Evolutionary conservation across 495 filamentous ascomycete species (phyloP), one percentile per base, ranked within the genome.

Genomic region (Hypoxylon cercidicola): DNA sequence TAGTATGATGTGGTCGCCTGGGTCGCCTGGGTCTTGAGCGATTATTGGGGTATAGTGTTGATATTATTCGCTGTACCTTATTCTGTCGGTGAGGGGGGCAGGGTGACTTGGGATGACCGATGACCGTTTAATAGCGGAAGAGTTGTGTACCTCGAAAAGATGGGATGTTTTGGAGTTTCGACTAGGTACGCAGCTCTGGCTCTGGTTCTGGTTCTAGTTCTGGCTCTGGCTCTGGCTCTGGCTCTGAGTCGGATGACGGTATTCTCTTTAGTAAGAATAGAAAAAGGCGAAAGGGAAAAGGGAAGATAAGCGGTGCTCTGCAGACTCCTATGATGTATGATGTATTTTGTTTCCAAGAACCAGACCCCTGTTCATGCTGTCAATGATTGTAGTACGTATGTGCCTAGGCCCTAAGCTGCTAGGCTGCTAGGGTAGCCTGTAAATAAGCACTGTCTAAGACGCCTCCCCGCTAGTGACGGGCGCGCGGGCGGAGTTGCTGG

Each of bases 321-420:
- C 55, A 66, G 63, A 50, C 52, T 47, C 52, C 53, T 67, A 67
- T 67, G 64, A 67, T 67, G 64, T 62, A 62, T 62, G n/a, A n/a
- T n/a, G 56, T 3, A 9, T 21, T 63, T 19, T 28, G 20, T 13
- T 56, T 10, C 47, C 13, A 60, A 35, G 47, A 25, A 37, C 19
- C 15, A 47, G 10, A 52, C 58, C 64, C 64, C 53, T 67, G 64
- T n/a, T 44, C 43, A 19, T 40, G 18, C 44, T 28, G 40, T 56
- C 40, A 37, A 63, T 32, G 23, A 5, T 25, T 25, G 2, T 25
- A 25, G 23, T 25, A 25, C 23, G 5, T 25, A 25, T 25, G 5
- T 5, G 12, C 46, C 30, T 32, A 32, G 1, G 25, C 18, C 59
- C 23, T 25, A 25, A 25, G 2, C 23, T 25, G 2, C 2, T 2